Evolutionary conservation across 2,329 filamentous ascomycete species (phyloP), one percentile per base, ranked within the genome.

Genomic region (Colletotrichum tanaceti): DNA sequence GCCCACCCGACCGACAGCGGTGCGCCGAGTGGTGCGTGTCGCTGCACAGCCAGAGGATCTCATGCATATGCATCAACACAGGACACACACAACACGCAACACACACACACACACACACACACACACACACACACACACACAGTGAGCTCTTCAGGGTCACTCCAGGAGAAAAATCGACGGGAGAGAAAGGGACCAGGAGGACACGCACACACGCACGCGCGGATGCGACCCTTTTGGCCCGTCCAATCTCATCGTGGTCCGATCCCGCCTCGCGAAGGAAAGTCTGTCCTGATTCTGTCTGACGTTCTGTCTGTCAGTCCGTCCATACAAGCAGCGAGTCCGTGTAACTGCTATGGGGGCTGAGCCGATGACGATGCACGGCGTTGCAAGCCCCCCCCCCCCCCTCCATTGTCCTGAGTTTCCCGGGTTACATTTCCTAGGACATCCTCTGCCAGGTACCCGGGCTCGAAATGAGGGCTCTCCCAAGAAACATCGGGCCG

Each of bases 11-110:
- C 32, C 28, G 28, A 32, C 32, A 22, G 60, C 55, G 63, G 60
- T 64, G 53, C 32, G 38, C 65, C 47, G 4, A 24, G 60, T 43
- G 60, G 60, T 58, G 47, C 61, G 61, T 68, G 65, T 65, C 46
- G 65, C 59, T 60, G 61, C 60, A 68, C 54, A 68, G 65, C 54
- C 47, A 49, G 22, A 24, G 32, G 38, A 20, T 14, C n/a, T 53
- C 54, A 32, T 32, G 20, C 54, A 24, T 4, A 24, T 54, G 38
- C 24, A 16, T 32, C 59, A 4, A 44, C 16, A n/a, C 13, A 50
- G 14, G 44, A 2, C 35, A 20, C 53, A 20, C 9, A 20, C 20
- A 49, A 49, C 20, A 49, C 14, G n/a, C n/a, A 22, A 49, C 46
- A 32, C 28, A 10, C 28, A 28, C 28, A 28, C 7, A 28, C 6